A percentile compares a stretch with the other conserved stretches of the same genome.
These are phyloP conservation scores for Symmetrospora coprosmae DNA, from an alignment of 768 basidiomycete genomes.

Conservation along the genomic window DNA sequence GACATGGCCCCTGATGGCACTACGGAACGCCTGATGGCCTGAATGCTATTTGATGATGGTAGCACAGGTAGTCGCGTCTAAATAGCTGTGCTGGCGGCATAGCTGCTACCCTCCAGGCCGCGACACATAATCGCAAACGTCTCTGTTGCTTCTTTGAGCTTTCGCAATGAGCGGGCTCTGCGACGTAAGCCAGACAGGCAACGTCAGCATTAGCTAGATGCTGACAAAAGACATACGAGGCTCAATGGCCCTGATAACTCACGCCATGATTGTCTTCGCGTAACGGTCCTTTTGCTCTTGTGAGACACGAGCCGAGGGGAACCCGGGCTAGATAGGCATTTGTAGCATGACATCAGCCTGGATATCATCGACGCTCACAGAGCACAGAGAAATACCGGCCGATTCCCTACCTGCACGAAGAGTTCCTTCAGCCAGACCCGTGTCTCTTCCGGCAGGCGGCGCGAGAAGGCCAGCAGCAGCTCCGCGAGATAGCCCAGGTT, in stretches of 20 bases:
- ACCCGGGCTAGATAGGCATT: no score
- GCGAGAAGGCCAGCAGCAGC: conserved; percentile 37
- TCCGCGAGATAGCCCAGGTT: conserved; percentile 40
- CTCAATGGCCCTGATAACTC: not conserved
- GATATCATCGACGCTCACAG: no score
- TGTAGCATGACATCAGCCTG: no score
- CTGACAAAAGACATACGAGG: not conserved
- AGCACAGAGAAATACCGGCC: no score
- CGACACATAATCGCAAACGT: conserved; percentile 21
- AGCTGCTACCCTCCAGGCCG: conserved; percentile 8
- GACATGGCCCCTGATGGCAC: no score
- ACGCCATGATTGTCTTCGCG: conserved; percentile 8
- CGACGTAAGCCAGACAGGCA: not conserved
- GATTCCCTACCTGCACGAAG: not conserved
- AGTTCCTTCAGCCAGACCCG: conserved; percentile 31
- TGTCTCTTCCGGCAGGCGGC: conserved; percentile 36
- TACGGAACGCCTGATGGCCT: no score
- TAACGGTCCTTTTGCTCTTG: conserved; percentile 19
- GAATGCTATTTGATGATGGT: no score
- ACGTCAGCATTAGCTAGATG: not conserved
- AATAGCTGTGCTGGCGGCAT: conserved; percentile 1
- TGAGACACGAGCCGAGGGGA: conserved; percentile 6
- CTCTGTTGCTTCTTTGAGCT: conserved; percentile 13
- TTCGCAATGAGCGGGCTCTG: conserved; percentile 7
- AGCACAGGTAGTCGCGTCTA: no score